Evolutionary conservation across 352 stramenopile species (phyloP), one percentile per base, ranked within the genome.

Genomic region (Phytophthora meadii): DNA sequence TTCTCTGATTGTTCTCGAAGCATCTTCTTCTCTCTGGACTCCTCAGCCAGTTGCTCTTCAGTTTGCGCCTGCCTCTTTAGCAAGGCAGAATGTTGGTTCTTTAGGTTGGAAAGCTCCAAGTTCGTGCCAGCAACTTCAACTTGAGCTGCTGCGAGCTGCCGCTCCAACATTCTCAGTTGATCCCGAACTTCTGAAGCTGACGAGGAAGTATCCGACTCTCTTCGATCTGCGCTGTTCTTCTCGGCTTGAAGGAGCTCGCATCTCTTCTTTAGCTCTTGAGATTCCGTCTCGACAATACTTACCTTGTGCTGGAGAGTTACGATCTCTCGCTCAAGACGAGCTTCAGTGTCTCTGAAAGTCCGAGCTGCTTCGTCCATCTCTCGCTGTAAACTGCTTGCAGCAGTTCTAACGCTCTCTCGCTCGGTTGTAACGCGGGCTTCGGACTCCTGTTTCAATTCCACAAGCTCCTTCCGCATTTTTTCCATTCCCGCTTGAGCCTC

Each of bases 1-100:
- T 68, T 65, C 24, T 77, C 62, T 5, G 81, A 30, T 34, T 82
- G 65, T 45, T 78, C 69, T 4, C 59, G 61, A 17, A 85, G 41
- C 9, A 44, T 42, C 25, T 80, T 79, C 53, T 83, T 79, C 27
- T 82, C 74, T 10, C 79, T 77, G 15, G 65, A 75, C 39, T 85
- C 78, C 40, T 79, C 79, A 24, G 62, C 14, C 9, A 87, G 45
- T 22, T 83, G 70, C 27, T 83, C 68, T 34, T 84, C 82, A 22
- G 79, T 59, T 36, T 83, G 71, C 6, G 30, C 27, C 27, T 79
- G 81, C 7, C 63, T 76, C 53, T 57, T 70, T 11, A 24, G 41
- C 27, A 82, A 25, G 11, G 71, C 48, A 14, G 37, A 4, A 4
- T 80, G 15, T 27, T 81, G 61, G 2, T 79, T 63, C 27, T 84